Evolutionary conservation across 179 eudicot genomes (phyloP).

Genomic region (Camellia oleifera): DNA sequence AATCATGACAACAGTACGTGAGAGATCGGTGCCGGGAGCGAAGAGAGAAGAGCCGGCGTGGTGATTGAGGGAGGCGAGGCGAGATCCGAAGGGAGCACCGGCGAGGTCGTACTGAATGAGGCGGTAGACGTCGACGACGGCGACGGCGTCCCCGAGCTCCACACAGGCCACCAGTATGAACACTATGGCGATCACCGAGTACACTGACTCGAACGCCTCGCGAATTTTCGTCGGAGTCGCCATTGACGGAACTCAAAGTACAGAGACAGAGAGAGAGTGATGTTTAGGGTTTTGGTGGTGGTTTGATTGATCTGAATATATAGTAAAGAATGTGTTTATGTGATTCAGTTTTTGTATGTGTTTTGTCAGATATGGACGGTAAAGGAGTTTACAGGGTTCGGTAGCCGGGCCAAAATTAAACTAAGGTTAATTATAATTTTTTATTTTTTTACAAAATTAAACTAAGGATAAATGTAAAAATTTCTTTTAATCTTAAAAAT

Average conservation of each 20-base stretch:
- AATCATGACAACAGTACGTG: conserved; percentile 75
- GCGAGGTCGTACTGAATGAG: conserved; percentile 92
- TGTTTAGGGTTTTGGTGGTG: conserved; percentile 11
- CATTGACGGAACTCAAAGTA: conserved; percentile 26
- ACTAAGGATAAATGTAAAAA: too few species aligned
- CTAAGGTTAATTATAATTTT: too few species aligned
- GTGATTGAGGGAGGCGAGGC: conserved; percentile 71
- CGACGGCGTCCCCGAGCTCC: conserved; percentile 88
- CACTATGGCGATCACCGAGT: conserved; percentile 47
- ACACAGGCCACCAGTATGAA: conserved; percentile 65
- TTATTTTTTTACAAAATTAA: too few species aligned
- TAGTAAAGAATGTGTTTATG: neutral
- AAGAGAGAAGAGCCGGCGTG: conserved; percentile 81
- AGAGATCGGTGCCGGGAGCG: conserved; percentile 59
- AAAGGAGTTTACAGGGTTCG: too few species aligned
- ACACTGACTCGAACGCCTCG: conserved; percentile 38
- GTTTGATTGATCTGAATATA: neutral
- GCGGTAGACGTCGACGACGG: conserved; percentile 98
- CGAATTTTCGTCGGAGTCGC: conserved; percentile 37
- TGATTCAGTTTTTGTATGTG: neutral
- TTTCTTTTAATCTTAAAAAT: too few species aligned
- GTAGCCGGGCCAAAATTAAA: too few species aligned
- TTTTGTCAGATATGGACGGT: too few species aligned
- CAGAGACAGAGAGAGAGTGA: conserved; percentile 9
- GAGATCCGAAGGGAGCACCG: conserved; percentile 94